phyloP scores from a whole-genome alignment of 78 protist species.

The Dictyostelium firmibasis region DNA sequence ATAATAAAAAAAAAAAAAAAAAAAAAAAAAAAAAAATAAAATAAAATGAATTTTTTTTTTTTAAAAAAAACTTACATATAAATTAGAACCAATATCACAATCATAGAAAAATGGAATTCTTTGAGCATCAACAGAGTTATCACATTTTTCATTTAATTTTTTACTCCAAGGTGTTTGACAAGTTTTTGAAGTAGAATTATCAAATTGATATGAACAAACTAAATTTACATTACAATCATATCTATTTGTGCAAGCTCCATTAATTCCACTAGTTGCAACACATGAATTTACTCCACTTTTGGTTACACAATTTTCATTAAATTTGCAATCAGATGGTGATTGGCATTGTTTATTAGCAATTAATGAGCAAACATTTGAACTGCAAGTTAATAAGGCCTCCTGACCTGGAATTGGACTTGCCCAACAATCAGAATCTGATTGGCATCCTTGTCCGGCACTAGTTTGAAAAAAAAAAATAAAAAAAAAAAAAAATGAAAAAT shows the following conservation, averaged over 20 bases:
- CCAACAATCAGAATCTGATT: background rate
- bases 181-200: background rate
- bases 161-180: constrained; percentile 8
- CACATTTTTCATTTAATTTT: background rate
- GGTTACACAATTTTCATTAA: background rate
- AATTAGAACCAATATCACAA: constrained; percentile 12
- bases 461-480: background rate
- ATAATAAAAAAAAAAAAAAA: too few species aligned
- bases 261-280: background rate
- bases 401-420: background rate
- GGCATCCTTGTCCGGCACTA: background rate
- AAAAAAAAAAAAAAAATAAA: too few species aligned
- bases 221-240: constrained; percentile 7
- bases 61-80: background rate
- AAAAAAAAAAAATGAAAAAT: background rate
- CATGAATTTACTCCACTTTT: background rate
- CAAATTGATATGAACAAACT: background rate
- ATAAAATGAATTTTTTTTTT: too few species aligned
- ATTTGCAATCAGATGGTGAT: background rate
- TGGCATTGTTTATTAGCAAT: background rate
- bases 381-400: background rate
- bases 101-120: constrained; percentile 21
- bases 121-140: background rate
- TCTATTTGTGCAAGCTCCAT: background rate
- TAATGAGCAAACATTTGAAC: background rate